Conservation (phyloP, 1,284 basidiomycete genomes). For the Athelia sp. region DNA sequence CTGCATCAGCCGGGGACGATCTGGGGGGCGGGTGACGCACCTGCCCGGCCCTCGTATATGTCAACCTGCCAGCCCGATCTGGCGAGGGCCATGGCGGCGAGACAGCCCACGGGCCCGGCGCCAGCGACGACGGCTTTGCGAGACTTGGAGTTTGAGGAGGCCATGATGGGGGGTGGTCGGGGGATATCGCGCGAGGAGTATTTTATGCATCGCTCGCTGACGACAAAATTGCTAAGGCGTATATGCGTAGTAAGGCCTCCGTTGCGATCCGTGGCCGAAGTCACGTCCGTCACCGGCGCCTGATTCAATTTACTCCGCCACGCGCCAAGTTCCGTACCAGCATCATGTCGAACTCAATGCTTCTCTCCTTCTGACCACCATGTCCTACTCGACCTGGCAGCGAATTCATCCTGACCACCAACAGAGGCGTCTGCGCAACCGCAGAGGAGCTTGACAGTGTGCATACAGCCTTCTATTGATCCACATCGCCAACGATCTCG, state of each 20-base stretch:
- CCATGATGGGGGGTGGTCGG: constrained; percentile 7
- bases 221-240: no score
- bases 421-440: constrained; percentile 47
- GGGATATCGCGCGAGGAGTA: no score
- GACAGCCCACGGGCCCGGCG: constrained; percentile 93
- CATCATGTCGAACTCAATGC: constrained; percentile 76
- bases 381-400: constrained; percentile 16
- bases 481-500: constrained; percentile 26
- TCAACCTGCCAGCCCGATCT: constrained; percentile 87
- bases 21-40: constrained; percentile 32
- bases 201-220: no score
- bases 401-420: constrained; percentile 62
- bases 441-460: constrained; percentile 46
- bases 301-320: constrained; percentile 74
- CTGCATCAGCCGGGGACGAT: background rate
- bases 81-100: constrained; percentile 83
- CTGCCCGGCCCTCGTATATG: constrained; percentile 85
- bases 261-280: constrained; percentile 81
- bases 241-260: no score
- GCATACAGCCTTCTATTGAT: constrained; percentile 26
- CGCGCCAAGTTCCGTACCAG: no score
- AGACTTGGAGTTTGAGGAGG: constrained; percentile 6
- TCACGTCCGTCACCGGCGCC: constrained; percentile 91
- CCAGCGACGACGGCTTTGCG: constrained; percentile 66
- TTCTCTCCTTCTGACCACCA: background rate